A percentile compares a stretch with the other conserved stretches of the same genome.
phyloP scores from a whole-genome alignment of 257 asterid species.

The Primulina huaijiensis region DNA sequence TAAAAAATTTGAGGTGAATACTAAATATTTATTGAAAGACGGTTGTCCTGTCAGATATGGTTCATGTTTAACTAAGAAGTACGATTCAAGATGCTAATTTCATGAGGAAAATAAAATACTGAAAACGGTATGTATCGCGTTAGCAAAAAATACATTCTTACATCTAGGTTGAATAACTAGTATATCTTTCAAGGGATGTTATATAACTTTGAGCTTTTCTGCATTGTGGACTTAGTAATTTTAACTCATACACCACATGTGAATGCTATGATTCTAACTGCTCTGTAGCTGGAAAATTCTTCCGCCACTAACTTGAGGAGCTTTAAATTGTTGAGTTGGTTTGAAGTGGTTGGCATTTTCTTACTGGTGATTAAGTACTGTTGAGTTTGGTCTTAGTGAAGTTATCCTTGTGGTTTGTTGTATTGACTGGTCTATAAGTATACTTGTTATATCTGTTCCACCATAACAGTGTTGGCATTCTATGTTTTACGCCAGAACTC shows the following conservation, averaged over 20 bases:
- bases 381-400: neutral
- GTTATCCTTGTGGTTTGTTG: constrained; percentile 11
- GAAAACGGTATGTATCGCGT: neutral
- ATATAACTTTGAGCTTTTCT: neutral
- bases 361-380: neutral
- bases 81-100: neutral
- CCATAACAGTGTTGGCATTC: neutral
- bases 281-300: neutral
- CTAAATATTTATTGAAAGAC: neutral
- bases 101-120: neutral
- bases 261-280: neutral
- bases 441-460: constrained; percentile 14
- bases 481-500: constrained; percentile 9
- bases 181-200: neutral
- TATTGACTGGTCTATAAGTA: neutral
- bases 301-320: neutral
- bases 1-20: constrained; percentile 5
- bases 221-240: neutral
- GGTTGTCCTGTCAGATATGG: neutral
- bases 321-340: constrained; percentile 3
- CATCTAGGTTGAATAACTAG: constrained; percentile 4
- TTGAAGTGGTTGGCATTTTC: too few relatives aligned
- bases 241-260: neutral
- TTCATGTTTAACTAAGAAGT: constrained; percentile 8
- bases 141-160: neutral